These are phyloP conservation scores for Didymosphaeria variabile DNA, from an alignment of 2,329 filamentous ascomycete species.

Conservation along the genomic window DNA sequence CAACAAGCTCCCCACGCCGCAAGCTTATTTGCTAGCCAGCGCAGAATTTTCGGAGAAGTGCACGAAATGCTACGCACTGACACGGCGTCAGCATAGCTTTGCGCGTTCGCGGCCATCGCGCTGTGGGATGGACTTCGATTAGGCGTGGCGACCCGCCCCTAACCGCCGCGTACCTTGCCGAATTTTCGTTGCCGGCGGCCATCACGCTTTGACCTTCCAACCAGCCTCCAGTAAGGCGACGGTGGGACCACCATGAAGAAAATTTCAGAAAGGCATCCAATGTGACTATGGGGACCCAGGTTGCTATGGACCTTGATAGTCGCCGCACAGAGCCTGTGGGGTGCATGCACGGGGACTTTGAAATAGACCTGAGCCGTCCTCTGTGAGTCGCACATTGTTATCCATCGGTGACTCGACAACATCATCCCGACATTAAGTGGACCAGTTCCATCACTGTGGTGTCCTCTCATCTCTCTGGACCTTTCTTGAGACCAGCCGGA, in stretches of 20 bases:
- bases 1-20: slow-evolving; percentile 24
- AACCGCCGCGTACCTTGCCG: slow-evolving; percentile 34
- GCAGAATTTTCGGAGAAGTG: slow-evolving; percentile 38
- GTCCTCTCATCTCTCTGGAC: background rate
- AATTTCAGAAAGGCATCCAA: slow-evolving; percentile 11
- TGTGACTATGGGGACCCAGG: slow-evolving; percentile 3
- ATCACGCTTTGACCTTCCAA: background rate
- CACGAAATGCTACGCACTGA: slow-evolving; percentile 18
- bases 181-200: slow-evolving; percentile 27
- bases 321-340: slow-evolving; percentile 6
- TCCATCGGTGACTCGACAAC: slow-evolving; percentile 9
- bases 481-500: slow-evolving; percentile 10
- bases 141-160: slow-evolving; percentile 31
- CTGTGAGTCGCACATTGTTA: background rate
- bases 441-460: background rate
- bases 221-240: slow-evolving; percentile 17
- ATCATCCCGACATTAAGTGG: background rate
- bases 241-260: slow-evolving; percentile 42
- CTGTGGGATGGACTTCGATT: slow-evolving; percentile 7
- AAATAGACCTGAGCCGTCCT: slow-evolving; percentile 16
- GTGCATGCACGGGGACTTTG: slow-evolving; percentile 3
- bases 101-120: slow-evolving; percentile 15
- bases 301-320: slow-evolving; percentile 19
- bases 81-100: slow-evolving; percentile 21
- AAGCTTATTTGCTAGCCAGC: slow-evolving; percentile 25